Evolutionary conservation across 129 eudicot genomes (phyloP).

Genomic region (Lonicera japonica): DNA sequence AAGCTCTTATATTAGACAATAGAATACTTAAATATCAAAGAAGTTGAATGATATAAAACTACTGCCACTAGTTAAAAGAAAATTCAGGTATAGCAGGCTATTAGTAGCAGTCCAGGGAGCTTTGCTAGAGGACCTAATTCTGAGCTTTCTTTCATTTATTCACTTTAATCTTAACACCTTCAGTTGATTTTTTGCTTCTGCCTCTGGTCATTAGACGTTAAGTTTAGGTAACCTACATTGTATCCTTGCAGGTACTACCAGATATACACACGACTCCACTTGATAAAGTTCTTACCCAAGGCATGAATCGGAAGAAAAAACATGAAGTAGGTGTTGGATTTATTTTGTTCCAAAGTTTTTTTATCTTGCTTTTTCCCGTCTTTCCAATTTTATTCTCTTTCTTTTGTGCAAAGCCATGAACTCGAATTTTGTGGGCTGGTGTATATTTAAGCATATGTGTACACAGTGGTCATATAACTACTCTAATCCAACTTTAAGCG

Average conservation of each 20-base stretch:
- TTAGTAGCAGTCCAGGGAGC: not conserved
- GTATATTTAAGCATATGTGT: too few species aligned
- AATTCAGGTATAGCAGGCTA: not conserved
- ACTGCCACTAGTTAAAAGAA: not conserved
- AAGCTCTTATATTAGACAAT: not conserved
- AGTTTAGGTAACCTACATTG: slow-evolving; percentile 7
- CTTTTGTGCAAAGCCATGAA: not conserved
- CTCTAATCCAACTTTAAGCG: too few species aligned
- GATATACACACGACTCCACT: slow-evolving; percentile 40
- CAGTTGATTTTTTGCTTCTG: not conserved
- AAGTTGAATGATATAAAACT: not conserved
- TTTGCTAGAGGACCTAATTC: not conserved
- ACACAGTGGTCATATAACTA: too few species aligned
- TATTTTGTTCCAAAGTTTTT: slow-evolving; percentile 1
- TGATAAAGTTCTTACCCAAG: slow-evolving; percentile 72
- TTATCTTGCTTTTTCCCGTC: not conserved
- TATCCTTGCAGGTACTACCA: slow-evolving; percentile 56
- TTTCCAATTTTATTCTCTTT: not conserved
- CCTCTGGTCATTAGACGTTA: not conserved
- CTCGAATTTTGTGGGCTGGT: too few species aligned
- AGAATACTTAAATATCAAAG: not conserved
- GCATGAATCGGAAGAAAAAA: slow-evolving; percentile 84
- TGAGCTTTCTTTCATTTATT: not conserved
- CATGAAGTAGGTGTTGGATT: slow-evolving; percentile 63
- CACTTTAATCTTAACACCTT: not conserved